Base-by-base conservation (phyloP, 768 basidiomycete genomes). In the Lentinula edodes region DNA sequence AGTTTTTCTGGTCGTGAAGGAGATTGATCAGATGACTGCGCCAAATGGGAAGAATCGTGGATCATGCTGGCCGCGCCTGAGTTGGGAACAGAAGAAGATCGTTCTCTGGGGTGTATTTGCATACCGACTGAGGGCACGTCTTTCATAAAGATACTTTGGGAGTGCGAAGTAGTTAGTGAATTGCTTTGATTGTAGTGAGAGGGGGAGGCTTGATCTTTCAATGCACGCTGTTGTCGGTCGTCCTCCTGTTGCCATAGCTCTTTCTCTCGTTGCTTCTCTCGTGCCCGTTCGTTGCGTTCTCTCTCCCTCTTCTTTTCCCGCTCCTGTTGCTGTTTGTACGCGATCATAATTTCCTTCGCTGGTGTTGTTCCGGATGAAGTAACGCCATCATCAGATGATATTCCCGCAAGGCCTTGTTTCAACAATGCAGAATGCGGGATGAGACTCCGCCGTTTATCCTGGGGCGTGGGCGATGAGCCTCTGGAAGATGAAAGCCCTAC, bases 301-400 rank as follows among this genome's bases (percentile, higher is more conserved):
- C n/a, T 60, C 15, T 35, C 59, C 38, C 51, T 52, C 3, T 20
- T 52, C 41, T 43, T 51, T 23, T 52, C 59, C 59, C 51, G 34
- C 23, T 42, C 51, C 13, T 60, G 59, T 23, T 60, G 59, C 20
- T 60, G 59, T 43, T 51, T 60, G 23, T 60, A 60, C 36, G 50
- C 50, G 8, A 60, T 16, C 59, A 60, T 60, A n/a, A 60, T 32
- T 28, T 60, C 59, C 39, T 60, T 38, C 12, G 59, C 59, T 13
- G 59, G 59, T 5, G 59, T 51, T 23, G 48, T 60, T 4, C 58
- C 58, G 12, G 45, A 59, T 15, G 32, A 36, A n/a, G 34, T 23
- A n/a, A 36, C 39, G 5, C 45, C 58, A 50, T 13, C 15, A 45
- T 59, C 58, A 48, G 48, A 23, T 15, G 41, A 13, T 5, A 48